A percentile compares a stretch with the other conserved stretches of the same genome.
phyloP scores from a whole-genome alignment of 495 filamentous ascomycete species.

The Chlorociboria aeruginascens region DNA sequence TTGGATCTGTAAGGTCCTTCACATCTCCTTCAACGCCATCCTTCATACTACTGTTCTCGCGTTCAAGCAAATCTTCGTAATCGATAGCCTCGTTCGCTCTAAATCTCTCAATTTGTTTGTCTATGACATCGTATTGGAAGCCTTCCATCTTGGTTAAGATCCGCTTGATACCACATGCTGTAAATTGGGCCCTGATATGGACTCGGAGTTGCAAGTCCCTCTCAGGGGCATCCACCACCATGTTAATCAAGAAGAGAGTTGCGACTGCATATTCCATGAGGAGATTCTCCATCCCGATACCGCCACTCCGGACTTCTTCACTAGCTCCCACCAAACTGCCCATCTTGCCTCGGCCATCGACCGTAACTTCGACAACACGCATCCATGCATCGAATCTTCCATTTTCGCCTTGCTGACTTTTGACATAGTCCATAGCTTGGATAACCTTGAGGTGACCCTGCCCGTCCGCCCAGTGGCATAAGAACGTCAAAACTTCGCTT shows the following conservation, averaged over 20 bases:
- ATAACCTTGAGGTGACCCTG: conserved; percentile 91
- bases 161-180: conserved; percentile 87
- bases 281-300: conserved; percentile 97
- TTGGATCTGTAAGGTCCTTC: conserved; percentile 88
- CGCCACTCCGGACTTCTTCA: conserved; percentile 92
- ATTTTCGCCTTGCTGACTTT: conserved; percentile 80
- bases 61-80: conserved; percentile 92
- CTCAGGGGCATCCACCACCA: conserved; percentile 87
- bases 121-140: conserved; percentile 96
- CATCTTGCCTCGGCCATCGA: conserved; percentile 97
- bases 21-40: conserved; percentile 83
- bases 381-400: conserved; percentile 98
- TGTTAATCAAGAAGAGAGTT: conserved; percentile 90
- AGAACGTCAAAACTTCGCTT: conserved; percentile 90
- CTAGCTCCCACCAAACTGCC: conserved; percentile 93
- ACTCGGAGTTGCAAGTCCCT: conserved; percentile 80
- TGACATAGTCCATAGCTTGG: conserved; percentile 85
- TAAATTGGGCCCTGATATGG: conserved; percentile 94
- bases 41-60: conserved; percentile 79
- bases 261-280: conserved; percentile 99
- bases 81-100: conserved; percentile 91
- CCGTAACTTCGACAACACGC: conserved; percentile 93
- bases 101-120: conserved; percentile 95
- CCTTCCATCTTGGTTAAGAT: conserved; percentile 95
- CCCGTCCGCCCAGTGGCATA: conserved; percentile 94